Percentiles rank a stretch among this genome's conserved stretches.
phyloP scores from a whole-genome alignment of 2,329 filamentous ascomycete genomes.

The Hawksworthiomyces lignivorus region DNA sequence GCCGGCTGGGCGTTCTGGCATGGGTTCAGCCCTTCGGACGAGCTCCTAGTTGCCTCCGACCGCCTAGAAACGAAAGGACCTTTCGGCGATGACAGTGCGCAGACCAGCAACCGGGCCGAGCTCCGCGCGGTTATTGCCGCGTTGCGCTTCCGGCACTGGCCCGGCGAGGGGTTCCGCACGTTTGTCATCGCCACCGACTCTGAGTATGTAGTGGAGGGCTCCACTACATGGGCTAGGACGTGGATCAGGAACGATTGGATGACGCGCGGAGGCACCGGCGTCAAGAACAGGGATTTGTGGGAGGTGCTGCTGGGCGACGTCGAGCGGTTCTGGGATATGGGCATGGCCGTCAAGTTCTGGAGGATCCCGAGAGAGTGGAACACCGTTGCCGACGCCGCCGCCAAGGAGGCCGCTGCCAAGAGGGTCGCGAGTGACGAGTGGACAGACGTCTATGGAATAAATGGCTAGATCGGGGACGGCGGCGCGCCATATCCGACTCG shows the following conservation, averaged over 20 bases:
- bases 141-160: constrained; percentile 33
- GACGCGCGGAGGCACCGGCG: constrained; percentile 24
- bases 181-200: constrained; percentile 42
- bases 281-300: constrained; percentile 48
- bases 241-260: constrained; percentile 41
- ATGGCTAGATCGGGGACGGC: no score
- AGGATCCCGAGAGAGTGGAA: no score
- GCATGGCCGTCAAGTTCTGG: no score
- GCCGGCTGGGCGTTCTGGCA: no score
- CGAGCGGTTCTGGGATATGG: no score
- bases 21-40: no score
- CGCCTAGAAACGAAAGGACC: constrained; percentile 31
- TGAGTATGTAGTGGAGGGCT: constrained; percentile 39
- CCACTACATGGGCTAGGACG: constrained; percentile 31
- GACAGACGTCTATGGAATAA: no score
- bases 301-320: constrained; percentile 18
- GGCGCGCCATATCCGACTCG: no score
- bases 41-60: background rate
- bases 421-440: no score
- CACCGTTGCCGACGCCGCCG: no score
- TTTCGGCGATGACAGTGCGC: constrained; percentile 19
- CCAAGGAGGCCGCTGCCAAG: no score
- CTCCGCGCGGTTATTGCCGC: constrained; percentile 38
- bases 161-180: constrained; percentile 28
- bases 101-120: constrained; percentile 40